phyloP scores from a whole-genome alignment of 129 eudicot genomes.

The Dittrichia graveolens region DNA sequence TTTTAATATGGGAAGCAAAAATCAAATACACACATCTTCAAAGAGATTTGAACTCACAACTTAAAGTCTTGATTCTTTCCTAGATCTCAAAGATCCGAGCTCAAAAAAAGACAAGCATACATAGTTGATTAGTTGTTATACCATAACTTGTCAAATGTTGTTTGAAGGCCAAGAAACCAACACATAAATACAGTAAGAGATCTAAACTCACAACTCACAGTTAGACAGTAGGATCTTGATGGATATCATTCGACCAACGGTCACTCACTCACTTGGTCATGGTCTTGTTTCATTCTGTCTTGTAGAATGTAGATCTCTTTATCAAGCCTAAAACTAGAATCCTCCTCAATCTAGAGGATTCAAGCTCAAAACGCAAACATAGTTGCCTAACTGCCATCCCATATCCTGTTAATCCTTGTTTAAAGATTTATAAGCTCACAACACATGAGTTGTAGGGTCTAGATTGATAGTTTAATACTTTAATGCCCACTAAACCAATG shows the following conservation, averaged over 20 bases:
- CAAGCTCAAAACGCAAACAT: neutral
- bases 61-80: conserved; percentile 14
- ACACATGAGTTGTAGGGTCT: conserved; percentile 2
- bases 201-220: neutral
- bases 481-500: conserved; percentile 14
- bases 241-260: no score
- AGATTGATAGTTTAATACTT: neutral
- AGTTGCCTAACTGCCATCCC: neutral
- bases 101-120: neutral
- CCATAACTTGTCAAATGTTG: neutral
- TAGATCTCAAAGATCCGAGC: neutral
- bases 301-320: neutral
- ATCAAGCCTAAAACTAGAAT: neutral
- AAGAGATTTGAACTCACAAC: neutral
- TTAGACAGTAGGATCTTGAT: neutral
- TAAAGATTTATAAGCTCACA: neutral
- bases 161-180: neutral
- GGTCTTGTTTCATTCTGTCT: neutral
- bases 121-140: neutral
- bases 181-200: neutral
- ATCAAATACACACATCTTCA: neutral
- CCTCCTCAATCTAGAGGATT: neutral
- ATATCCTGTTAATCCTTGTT: neutral
- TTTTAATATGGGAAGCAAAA: no score
- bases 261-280: neutral